These are phyloP conservation scores for Mycena albidolilacea DNA, from an alignment of 768 basidiomycete genomes.

Conservation along the genomic window DNA sequence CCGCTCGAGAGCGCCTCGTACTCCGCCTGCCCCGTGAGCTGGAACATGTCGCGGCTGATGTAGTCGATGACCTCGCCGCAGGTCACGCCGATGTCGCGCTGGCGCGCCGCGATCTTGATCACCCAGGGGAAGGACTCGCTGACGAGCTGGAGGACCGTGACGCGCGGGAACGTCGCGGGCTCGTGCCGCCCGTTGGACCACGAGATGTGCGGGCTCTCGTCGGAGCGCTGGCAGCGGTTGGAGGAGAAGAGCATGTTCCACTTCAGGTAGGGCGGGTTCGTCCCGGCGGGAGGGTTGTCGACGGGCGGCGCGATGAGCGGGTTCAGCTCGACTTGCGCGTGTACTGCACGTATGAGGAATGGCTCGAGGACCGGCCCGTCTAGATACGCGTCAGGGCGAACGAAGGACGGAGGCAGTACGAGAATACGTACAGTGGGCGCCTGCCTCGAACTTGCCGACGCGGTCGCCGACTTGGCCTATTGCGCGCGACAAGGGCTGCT, in stretches of 20 bases:
- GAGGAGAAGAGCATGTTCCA: constrained; percentile 85
- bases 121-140: constrained; percentile 71
- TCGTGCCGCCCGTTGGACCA: constrained; percentile 77
- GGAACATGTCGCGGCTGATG: constrained; percentile 66
- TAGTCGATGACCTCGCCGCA: constrained; percentile 77
- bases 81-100: constrained; percentile 68
- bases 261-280: constrained; percentile 62
- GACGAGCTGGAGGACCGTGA: constrained; percentile 66
- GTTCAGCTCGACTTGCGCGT: constrained; percentile 67
- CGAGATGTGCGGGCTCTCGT: constrained; percentile 70
- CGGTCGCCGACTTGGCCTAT: constrained; percentile 39
- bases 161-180: constrained; percentile 77
- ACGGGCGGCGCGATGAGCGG: constrained; percentile 69
- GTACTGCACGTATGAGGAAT: constrained; percentile 65
- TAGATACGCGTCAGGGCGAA: constrained; percentile 44
- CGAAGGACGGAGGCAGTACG: background rate
- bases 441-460: constrained; percentile 36
- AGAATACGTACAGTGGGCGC: constrained; percentile 33
- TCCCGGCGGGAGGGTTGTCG: constrained; percentile 51
- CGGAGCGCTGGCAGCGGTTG: constrained; percentile 72
- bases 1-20: constrained; percentile 57
- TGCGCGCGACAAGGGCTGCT: constrained; percentile 33
- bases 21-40: constrained; percentile 66
- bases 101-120: constrained; percentile 62
- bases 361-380: constrained; percentile 83